Base-by-base conservation (phyloP, 495 filamentous ascomycete species). In the Penicillium odoratum region DNA sequence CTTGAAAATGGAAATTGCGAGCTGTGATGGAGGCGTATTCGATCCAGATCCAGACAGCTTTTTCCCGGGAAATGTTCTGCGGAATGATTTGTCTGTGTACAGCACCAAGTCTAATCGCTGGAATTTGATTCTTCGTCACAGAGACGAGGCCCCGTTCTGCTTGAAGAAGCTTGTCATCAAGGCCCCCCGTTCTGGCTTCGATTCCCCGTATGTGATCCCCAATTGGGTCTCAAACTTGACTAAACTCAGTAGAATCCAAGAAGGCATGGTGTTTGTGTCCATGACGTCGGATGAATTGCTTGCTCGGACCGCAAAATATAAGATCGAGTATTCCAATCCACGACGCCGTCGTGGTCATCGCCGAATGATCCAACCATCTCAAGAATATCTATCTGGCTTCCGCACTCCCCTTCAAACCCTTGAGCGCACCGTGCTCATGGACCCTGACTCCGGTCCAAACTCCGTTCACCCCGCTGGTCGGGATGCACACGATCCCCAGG, bases 221-320 rank as follows among this genome's bases (percentile, higher is more conserved):
- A 55, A 31, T 47, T 16, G 34, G n/a, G n/a, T 31, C 28, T 34
- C n/a, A 8, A 34, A 31, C 28, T 18, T 34, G 48, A 30, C 47
- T 11, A 33, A 34, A 10, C 30, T 10, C 36, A 9, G 28, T 62
- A 95, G 91, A 51, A 87, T 96, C 48, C 90, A 93, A 75, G 91
- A 95, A 78, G 93, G 93, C 25, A 89, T 96, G 86, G 83, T 98
- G 6, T 96, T 97, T 67, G 81, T 97, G 38, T 85, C 90, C 5
- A 96, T 97, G 92, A 81, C 83, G 16, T 79, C 83, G 11, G 83
- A 93, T 56, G 88, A 93, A 53, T 78, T 96, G 15, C 71, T 94
- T 29, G 77, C 75, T 34, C 82, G 88, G 49, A 93, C 92, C 6
- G 84, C 88, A 9, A 79, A 82, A 47, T 94, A 93, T 62, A 84